Evolutionary conservation across 164 flowering plant genomes (phyloP), one percentile per base, ranked within the genome.

Genomic region (Vitis labrusca): DNA sequence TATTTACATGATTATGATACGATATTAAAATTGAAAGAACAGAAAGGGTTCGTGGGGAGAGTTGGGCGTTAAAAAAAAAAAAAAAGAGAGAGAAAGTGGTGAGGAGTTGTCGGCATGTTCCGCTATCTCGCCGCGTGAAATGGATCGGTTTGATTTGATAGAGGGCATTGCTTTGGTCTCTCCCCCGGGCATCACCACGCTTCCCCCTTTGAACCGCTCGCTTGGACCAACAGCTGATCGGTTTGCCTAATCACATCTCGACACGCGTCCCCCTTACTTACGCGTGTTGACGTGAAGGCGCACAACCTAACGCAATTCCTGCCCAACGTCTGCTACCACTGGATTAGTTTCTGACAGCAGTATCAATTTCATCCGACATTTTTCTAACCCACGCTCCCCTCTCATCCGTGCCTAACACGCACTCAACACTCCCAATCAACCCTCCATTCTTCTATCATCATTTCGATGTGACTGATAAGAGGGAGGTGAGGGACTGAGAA

Each of bases 191-290:
- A 9, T 64, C 49, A 53, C 59, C 69, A 62, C 47, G 69, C 77
- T 29, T 69, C 19, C 19, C 70, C 71, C 55, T 61, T 69, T 76
- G 85, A 82, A 82, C 61, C 75, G 85, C 61, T 82, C 81, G 54
- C 17, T 52, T 61, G 27, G 65, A 82, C 79, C 74, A 69, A 67
- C 76, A 72, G 77, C 67, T 71, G 55, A 32, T 47, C 27, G 10
- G 3, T n/a, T 1, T 2, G 47, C 29, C 70, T 75, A 77, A 72
- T 73, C 2, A 10, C 1, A 16, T 0, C 5, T 1, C 44, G 70
- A 63, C 81, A 73, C 77, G 79, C 14, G 72, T 71, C 71, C 12
- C 12, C 19, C 16, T 2, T 10, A 23, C 67, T 68, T 66, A 70
- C 78, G 76, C 78, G 80, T 73, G 67, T 64, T 48, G 50, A 66